Evolutionary conservation across 1,284 basidiomycete species (phyloP).

Genomic region (Puccinia brachypodii): DNA sequence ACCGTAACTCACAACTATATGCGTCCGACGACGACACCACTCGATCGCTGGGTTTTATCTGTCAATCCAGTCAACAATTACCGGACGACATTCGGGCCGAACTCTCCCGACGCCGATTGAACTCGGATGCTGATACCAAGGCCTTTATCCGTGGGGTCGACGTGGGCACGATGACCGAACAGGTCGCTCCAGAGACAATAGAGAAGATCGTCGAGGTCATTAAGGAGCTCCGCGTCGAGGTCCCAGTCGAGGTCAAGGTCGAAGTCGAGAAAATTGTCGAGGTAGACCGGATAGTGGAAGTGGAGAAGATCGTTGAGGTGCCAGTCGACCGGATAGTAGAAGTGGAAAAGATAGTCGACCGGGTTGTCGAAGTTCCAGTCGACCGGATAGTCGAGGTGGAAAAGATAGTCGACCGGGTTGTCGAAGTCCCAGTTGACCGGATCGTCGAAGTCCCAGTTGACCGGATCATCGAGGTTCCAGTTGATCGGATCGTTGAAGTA

Average conservation of each 20-base stretch:
- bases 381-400: conserved; percentile 54
- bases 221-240: conserved; percentile 51
- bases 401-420: conserved; percentile 57
- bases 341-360: conserved; percentile 60
- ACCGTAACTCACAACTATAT: background rate
- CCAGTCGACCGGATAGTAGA: conserved; percentile 55
- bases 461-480: conserved; percentile 49
- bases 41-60: background rate
- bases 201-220: conserved; percentile 50
- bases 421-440: conserved; percentile 56
- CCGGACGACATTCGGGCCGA: conserved; percentile 30
- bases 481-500: conserved; percentile 52
- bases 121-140: background rate
- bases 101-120: background rate
- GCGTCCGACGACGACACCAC: conserved; percentile 13
- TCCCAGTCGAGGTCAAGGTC: conserved; percentile 48
- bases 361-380: conserved; percentile 58
- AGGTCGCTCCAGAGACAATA: background rate
- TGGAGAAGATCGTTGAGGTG: conserved; percentile 52
- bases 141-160: background rate
- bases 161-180: conserved; percentile 19
- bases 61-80: background rate
- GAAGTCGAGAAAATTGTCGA: conserved; percentile 52
- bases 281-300: conserved; percentile 49
- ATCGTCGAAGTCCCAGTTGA: conserved; percentile 59